Conservation (phyloP, 140 eudicot genomes). For the Ambrosia hybrid region DNA sequence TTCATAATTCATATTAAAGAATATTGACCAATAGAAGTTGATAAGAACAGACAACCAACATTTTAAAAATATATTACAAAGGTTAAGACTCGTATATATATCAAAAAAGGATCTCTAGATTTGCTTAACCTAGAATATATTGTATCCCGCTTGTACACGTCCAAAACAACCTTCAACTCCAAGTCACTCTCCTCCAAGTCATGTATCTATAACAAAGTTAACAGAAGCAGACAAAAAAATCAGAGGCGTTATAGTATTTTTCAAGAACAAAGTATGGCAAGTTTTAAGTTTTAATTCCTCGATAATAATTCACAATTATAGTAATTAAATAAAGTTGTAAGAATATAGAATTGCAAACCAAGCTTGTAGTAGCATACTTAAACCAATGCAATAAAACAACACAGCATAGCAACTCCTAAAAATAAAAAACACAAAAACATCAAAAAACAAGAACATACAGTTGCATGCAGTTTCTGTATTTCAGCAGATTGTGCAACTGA, state of each 20-base stretch:
- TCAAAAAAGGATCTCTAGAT: neutral
- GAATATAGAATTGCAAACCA: no score
- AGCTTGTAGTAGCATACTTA: no score
- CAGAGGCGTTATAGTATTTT: neutral
- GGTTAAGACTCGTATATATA: neutral
- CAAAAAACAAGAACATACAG: conserved; percentile 43
- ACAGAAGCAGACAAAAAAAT: conserved; percentile 19
- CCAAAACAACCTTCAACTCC: conserved; percentile 72
- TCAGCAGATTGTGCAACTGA: conserved; percentile 69
- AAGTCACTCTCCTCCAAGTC: conserved; percentile 69
- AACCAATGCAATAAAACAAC: no score
- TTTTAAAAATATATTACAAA: conserved; percentile 16
- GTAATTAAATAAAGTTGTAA: no score
- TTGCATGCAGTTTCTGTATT: conserved; percentile 54
- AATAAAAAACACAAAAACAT: neutral
- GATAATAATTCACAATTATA: no score
- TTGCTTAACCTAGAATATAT: conserved; percentile 63
- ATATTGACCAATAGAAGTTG: neutral
- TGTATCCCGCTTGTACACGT: conserved; percentile 68
- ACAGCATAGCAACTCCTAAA: no score
- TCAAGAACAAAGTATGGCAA: no score
- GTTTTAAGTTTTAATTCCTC: no score
- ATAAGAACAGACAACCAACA: conserved; percentile 3
- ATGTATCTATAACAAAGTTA: conserved; percentile 53
- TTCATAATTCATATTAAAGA: neutral